Base-by-base conservation (phyloP, 2,329 filamentous ascomycete species). In the Zymoseptoria ardabiliae region DNA sequence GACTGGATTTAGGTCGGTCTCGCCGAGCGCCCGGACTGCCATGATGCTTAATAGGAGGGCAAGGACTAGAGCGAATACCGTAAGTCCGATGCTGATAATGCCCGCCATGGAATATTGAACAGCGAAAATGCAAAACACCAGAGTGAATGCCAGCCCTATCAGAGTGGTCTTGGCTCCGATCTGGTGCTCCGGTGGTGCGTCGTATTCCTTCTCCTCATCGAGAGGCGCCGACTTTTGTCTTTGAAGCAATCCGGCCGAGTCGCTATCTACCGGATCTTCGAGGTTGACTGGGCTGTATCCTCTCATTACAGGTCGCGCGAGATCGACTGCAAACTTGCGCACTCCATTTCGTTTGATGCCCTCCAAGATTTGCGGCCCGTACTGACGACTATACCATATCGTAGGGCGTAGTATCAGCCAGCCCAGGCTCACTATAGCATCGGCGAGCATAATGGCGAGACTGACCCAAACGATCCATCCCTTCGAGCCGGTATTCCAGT, bases 391-490 rank as follows among this genome's bases (percentile, higher is more conserved):
- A 65, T 82, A 75, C 11, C 74, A 74, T 20, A 88, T 72, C 0
- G 88, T 63, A 0, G 90, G 87, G 3, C 84, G 83, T 2, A 89
- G 65, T 1, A 89, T 78, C 49, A 97, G 82, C 79, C 92, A 91
- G 1, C 88, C 85, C 9, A 99, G 82, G 68, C 89, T 97, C 63
- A 97, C 83, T 3, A 99, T 81, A 0, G 93, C 91, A 74, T 99
- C 94, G 21, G 90, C 90, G 23, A 99, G 81, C 94, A 99, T 99
- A 65, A 99, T 97, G 3, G 94, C 90, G 28, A 99, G 78, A 35
- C 91, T 96, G 2, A 96, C 81, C 94, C 94, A 99, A 0, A 99
- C 90, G 61, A 99, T 97, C 94, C 94, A 99, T 48, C 93, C 94
- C 76, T 97, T 97, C 72, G 91, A 96, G 9, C 94, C 94, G 17